A percentile compares a stretch with the other conserved stretches of the same genome.
phyloP scores from a whole-genome alignment of 2,329 filamentous ascomycete species.

The Dryadomyces quercus-mongolicae region DNA sequence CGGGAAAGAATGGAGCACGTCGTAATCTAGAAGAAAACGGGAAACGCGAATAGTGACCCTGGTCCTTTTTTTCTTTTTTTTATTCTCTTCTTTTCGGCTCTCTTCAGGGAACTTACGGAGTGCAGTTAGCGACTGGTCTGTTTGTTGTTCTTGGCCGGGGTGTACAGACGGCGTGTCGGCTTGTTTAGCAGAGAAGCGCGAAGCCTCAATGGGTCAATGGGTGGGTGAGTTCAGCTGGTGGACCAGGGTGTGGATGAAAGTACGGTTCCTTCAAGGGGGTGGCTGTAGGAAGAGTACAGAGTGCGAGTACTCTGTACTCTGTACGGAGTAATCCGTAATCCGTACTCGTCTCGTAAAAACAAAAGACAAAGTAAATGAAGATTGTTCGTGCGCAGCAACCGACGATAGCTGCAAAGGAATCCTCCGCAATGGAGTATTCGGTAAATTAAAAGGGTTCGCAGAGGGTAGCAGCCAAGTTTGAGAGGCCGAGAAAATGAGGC shows the following conservation, averaged over 20 bases:
- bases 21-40: constrained; percentile 1
- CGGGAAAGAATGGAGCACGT: constrained; percentile 3
- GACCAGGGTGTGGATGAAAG: not conserved
- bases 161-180: not conserved
- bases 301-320: no score
- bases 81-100: no score
- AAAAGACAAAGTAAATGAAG: not conserved
- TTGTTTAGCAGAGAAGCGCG: constrained; percentile 8
- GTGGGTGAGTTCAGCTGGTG: not conserved
- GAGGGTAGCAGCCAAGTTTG: not conserved
- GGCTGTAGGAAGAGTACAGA: no score
- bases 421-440: no score
- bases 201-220: constrained; percentile 5
- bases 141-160: not conserved
- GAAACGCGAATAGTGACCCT: not conserved
- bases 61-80: not conserved
- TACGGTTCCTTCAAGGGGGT: not conserved
- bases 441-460: not conserved
- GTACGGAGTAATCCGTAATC: no score
- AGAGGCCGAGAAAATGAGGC: no score
- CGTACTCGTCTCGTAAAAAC: no score
- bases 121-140: not conserved
- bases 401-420: not conserved
- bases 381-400: not conserved
- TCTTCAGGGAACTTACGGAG: no score